Base-by-base conservation (phyloP, 2,329 filamentous ascomycete genomes). In the Paecilomyces niveus region DNA sequence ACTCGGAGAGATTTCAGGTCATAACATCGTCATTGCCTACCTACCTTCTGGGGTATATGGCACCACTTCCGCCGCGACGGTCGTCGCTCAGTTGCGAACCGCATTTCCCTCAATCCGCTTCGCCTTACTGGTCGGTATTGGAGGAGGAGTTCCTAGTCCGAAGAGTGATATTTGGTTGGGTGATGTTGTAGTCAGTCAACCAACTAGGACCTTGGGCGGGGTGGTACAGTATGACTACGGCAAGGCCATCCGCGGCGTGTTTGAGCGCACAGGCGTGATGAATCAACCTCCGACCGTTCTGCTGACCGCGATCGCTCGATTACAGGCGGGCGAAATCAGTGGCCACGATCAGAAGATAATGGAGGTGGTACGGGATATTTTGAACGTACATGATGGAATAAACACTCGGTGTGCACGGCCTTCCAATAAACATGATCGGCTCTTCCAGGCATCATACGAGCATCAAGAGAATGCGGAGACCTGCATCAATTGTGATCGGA, bases 71-170 rank as follows among this genome's bases (percentile, higher is more conserved):
- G 72, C 72, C 1, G 65, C 71, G n/a, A 62, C 59, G 2, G 68
- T 74, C 2, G 67, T 68, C 2, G 62, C 62, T 13, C 64, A 74
- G 55, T 69, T 68, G 66, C 26, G 65, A 9, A 53, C 61, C 11
- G 66, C 61, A 11, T 54, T 76, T 58, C 49, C 67, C 1, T 66
- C 67, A 22, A 31, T 72, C 22, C 56, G 61, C n/a, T 62, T 76
- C 45, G 70, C 70, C 2, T 64, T 80, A 1, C 73, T 80, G 70
- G 74, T 80, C 2, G 77, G 76, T 22, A 74, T 79, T 55, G 76
- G 71, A 2, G 62, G 62, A 7, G 64, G 64, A 0, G 61, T 60
- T 3, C 63, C 62, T 0, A 55, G 45, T 3, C 45, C 69, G 13
- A 32, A 54, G 5, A 33, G 50, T 3, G 58, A 64, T 22, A 62